These are phyloP conservation scores for Sonneratia caseolaris DNA, from an alignment of 345 rosid species.

Conservation along the genomic window DNA sequence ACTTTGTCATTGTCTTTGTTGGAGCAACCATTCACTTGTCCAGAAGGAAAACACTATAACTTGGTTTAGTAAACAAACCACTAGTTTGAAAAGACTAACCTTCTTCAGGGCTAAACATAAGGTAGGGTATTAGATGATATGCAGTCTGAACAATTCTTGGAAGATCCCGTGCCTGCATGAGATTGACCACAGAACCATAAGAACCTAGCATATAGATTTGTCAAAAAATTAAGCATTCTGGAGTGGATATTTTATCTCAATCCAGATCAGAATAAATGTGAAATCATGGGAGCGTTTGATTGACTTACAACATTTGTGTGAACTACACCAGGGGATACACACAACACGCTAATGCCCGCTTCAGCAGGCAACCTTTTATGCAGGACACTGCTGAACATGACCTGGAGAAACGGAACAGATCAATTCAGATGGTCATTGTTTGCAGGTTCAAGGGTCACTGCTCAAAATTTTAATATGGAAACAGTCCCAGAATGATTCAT, in stretches of 20 bases:
- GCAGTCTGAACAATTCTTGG: conserved; percentile 68
- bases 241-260: background rate
- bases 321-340: conserved; percentile 87
- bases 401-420: conserved; percentile 40
- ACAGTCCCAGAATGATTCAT: background rate
- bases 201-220: background rate
- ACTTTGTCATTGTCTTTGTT: background rate
- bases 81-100: conserved; percentile 29
- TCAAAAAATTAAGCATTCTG: background rate
- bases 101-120: conserved; percentile 81
- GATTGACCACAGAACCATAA: background rate
- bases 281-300: background rate
- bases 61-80: background rate
- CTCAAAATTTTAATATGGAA: background rate
- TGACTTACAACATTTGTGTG: conserved; percentile 88
- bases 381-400: conserved; percentile 88
- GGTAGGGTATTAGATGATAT: conserved; percentile 76
- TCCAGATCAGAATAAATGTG: background rate
- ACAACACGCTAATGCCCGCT: conserved; percentile 74
- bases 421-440: conserved; percentile 1
- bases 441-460: background rate
- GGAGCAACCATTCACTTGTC: background rate
- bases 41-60: background rate
- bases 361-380: conserved; percentile 80
- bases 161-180: conserved; percentile 86